These are phyloP conservation scores for Trichoderma parareesei DNA, from an alignment of 495 filamentous ascomycete genomes.

Conservation along the genomic window DNA sequence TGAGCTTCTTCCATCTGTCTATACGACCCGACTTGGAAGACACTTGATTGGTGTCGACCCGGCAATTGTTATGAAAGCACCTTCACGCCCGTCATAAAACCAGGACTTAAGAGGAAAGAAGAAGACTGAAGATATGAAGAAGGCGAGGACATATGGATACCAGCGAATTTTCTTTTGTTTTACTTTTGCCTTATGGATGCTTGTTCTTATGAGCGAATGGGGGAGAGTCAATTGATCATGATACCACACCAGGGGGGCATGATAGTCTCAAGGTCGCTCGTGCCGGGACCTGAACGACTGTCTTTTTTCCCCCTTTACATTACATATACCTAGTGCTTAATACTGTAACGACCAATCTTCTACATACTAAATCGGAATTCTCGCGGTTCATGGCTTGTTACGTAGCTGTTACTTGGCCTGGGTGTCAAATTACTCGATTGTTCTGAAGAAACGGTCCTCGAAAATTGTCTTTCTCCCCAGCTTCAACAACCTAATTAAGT, in stretches of 20 bases:
- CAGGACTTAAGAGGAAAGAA: neutral
- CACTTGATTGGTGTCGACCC: neutral
- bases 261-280: neutral
- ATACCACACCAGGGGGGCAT: slow-evolving; percentile 1
- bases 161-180: neutral
- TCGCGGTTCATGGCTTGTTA: too few relatives aligned
- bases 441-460: too few relatives aligned
- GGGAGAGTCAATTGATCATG: neutral
- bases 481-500: too few relatives aligned
- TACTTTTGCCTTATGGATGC: neutral
- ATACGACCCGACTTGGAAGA: neutral
- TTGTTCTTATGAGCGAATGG: neutral
- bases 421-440: too few relatives aligned
- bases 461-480: too few relatives aligned
- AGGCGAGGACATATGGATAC: neutral
- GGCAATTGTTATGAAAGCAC: neutral
- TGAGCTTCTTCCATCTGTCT: neutral
- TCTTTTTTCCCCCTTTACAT: neutral
- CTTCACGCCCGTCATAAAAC: neutral
- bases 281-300: neutral
- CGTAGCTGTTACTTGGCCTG: too few relatives aligned
- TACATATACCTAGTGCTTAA: neutral
- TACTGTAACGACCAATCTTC: neutral
- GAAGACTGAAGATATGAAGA: neutral
- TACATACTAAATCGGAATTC: too few relatives aligned